Conservation (phyloP, 306 rosid species). For the Rosa multiflora region DNA sequence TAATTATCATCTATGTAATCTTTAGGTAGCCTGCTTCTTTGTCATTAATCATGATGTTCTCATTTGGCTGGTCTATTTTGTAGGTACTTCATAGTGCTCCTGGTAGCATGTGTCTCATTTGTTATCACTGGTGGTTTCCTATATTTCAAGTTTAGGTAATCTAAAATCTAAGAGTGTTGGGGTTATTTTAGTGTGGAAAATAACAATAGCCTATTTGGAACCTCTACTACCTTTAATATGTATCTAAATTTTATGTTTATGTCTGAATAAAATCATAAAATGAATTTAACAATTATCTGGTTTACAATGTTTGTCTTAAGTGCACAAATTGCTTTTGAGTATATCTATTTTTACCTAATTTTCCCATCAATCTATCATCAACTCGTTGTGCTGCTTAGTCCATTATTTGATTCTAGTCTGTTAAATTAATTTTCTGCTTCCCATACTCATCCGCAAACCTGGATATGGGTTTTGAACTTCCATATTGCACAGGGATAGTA, state of each 20-base stretch:
- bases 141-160: constrained; percentile 84
- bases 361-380: not conserved
- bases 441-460: constrained; percentile 31
- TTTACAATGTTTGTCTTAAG: not conserved
- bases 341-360: not conserved
- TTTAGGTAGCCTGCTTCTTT: not conserved
- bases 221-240: not conserved
- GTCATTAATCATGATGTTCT: constrained; percentile 11
- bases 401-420: constrained; percentile 3
- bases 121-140: constrained; percentile 77
- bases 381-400: constrained; percentile 3
- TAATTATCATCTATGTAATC: not conserved
- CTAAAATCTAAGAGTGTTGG: constrained; percentile 20
- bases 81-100: constrained; percentile 83
- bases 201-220: not conserved
- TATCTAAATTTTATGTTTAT: not conserved
- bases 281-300: no score
- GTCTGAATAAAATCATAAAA: not conserved
- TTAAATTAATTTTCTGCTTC: constrained; percentile 9
- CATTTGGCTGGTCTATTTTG: constrained; percentile 19
- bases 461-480: constrained; percentile 14
- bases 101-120: constrained; percentile 76
- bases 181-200: not conserved
- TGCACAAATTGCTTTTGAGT: not conserved
- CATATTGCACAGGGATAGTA: constrained; percentile 44